Percentiles rank a stretch among this genome's conserved stretches.
These are phyloP conservation scores for Beauveria sp. DNA, from an alignment of 2,329 filamentous ascomycete species.

Conservation along the genomic window DNA sequence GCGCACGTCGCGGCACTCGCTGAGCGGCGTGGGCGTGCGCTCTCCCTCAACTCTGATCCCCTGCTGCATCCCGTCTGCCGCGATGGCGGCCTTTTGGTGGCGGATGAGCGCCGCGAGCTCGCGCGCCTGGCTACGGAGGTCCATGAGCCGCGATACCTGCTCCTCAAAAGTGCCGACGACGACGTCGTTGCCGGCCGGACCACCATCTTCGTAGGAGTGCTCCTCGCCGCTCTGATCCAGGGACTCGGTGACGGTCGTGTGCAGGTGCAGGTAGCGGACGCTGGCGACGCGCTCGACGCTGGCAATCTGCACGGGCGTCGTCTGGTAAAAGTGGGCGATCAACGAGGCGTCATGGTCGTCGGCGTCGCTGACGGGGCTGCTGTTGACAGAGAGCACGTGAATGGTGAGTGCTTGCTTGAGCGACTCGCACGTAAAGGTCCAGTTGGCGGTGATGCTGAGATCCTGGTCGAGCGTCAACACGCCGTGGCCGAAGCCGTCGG, in stretches of 20 bases:
- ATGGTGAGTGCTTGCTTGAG: constrained; percentile 39
- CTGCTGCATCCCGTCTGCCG: constrained; percentile 22
- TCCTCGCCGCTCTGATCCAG: constrained; percentile 13
- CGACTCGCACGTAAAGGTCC: constrained; percentile 39
- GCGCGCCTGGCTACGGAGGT: constrained; percentile 32
- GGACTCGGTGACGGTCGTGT: constrained; percentile 10
- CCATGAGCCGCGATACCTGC: constrained; percentile 37
- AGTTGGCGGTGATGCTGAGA: constrained; percentile 34
- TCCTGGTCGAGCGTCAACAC: constrained; percentile 31
- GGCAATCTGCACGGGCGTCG: constrained; percentile 32
- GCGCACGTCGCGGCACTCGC: constrained; percentile 33
- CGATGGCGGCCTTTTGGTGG: constrained; percentile 33
- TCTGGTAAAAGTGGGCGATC: constrained; percentile 39
- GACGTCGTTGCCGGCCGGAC: background rate
- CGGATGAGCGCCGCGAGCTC: constrained; percentile 35
- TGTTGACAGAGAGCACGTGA: constrained; percentile 34
- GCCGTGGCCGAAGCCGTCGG: constrained; percentile 33
- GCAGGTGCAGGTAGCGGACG: constrained; percentile 19
- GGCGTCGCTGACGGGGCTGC: constrained; percentile 27
- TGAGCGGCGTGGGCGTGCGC: constrained; percentile 12
- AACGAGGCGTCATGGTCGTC: constrained; percentile 24
- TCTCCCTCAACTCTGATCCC: constrained; percentile 14
- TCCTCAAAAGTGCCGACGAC: constrained; percentile 26
- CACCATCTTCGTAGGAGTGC: background rate
- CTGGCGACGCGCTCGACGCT: constrained; percentile 34